These are phyloP conservation scores for Syzygium jambos DNA, from an alignment of 345 rosid species.

Conservation along the genomic window DNA sequence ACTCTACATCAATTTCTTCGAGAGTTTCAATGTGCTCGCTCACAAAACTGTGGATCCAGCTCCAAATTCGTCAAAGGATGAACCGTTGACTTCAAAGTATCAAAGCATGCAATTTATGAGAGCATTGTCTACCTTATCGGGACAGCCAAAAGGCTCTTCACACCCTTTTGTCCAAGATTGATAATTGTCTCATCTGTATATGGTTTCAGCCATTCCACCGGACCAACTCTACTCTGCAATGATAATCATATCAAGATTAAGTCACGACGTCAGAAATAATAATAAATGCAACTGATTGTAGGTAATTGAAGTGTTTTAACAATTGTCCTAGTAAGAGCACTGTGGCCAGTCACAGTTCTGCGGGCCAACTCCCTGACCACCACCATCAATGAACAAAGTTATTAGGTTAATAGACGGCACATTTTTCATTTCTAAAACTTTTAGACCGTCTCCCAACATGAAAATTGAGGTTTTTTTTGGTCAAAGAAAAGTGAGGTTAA, in stretches of 20 bases:
- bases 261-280: neutral
- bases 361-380: neutral
- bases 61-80: neutral
- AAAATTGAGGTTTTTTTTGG: neutral
- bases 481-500: neutral
- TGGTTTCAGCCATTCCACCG: slow-evolving; percentile 99
- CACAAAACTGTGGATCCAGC: slow-evolving; percentile 58
- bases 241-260: neutral
- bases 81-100: neutral
- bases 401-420: neutral
- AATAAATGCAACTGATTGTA: neutral
- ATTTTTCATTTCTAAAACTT: neutral
- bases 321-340: neutral
- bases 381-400: neutral
- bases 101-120: neutral
- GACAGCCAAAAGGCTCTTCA: slow-evolving; percentile 79
- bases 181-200: slow-evolving; percentile 93
- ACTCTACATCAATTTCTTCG: slow-evolving; percentile 97
- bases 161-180: slow-evolving; percentile 85
- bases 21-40: slow-evolving; percentile 98
- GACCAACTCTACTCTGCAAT: slow-evolving; percentile 97
- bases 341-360: neutral
- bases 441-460: neutral
- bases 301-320: neutral
- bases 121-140: slow-evolving; percentile 62